Conservation (phyloP, 768 basidiomycete species). For the Pluteus cervinus region DNA sequence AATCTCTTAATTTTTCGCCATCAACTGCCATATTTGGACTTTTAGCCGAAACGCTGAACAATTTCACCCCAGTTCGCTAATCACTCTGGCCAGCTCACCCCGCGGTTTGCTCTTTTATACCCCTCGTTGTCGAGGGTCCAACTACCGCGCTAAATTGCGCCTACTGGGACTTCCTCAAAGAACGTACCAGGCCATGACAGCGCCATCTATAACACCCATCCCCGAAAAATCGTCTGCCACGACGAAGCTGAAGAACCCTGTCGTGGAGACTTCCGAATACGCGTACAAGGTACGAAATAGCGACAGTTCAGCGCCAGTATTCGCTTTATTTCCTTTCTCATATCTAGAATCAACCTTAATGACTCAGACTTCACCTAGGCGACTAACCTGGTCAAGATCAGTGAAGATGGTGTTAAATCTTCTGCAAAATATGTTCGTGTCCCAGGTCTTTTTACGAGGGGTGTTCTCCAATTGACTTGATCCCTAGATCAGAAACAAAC, state of each 20-base stretch:
- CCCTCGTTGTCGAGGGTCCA: no score
- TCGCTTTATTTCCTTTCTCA: conserved; percentile 3
- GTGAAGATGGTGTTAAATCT: conserved; percentile 50
- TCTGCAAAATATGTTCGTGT: conserved; percentile 62
- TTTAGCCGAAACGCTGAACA: conserved; percentile 2
- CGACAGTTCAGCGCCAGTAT: neutral
- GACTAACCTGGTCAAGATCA: conserved; percentile 54
- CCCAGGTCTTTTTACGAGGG: neutral
- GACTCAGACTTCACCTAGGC: conserved; percentile 29
- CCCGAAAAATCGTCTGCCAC: no score
- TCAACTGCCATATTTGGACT: conserved; percentile 3
- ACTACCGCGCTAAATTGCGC: no score
- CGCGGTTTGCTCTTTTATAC: conserved; percentile 1
- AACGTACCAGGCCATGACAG: no score
- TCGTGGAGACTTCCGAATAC: conserved; percentile 49
- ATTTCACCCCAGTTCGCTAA: conserved; percentile 4
- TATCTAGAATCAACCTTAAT: conserved; percentile 4
- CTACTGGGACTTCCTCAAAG: no score
- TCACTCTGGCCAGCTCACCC: neutral
- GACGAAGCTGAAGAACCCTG: conserved; percentile 42
- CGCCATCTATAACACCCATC: no score
- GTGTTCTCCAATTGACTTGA: conserved; percentile 7
- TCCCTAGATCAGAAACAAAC: conserved; percentile 54
- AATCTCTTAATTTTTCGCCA: no score
- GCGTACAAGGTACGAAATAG: conserved; percentile 44